Conservation (phyloP, 2,329 filamentous ascomycete genomes). For the Cladosporium cucumerinum region DNA sequence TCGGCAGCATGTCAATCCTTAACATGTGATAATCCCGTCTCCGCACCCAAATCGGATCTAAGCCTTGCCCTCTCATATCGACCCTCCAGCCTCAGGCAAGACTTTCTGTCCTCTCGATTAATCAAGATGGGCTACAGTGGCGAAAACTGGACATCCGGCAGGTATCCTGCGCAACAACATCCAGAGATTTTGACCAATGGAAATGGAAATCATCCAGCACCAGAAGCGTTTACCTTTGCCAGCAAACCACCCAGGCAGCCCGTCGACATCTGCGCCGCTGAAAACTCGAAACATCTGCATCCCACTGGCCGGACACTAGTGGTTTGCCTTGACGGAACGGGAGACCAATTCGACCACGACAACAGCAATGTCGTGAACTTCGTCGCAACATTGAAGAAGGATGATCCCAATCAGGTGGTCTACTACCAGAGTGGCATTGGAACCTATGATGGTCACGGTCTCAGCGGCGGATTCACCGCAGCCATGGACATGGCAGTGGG, state of each 20-base stretch:
- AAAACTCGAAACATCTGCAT: slow-evolving; percentile 2
- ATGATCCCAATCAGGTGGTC: slow-evolving; percentile 41
- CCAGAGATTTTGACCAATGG: background rate
- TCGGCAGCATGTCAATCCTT: background rate
- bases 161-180: slow-evolving; percentile 8
- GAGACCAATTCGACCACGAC: slow-evolving; percentile 41
- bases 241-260: slow-evolving; percentile 6
- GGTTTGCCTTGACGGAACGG: slow-evolving; percentile 42
- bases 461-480: slow-evolving; percentile 62
- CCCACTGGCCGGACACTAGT: slow-evolving; percentile 8
- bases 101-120: background rate
- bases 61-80: background rate
- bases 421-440: slow-evolving; percentile 49
- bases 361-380: slow-evolving; percentile 60
- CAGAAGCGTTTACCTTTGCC: slow-evolving; percentile 5
- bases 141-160: background rate
- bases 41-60: background rate
- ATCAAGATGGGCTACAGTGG: background rate
- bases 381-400: slow-evolving; percentile 67
- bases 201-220: background rate
- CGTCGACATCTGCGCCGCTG: background rate
- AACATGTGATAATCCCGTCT: background rate
- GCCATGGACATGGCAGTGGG: slow-evolving; percentile 78
- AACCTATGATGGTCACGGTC: slow-evolving; percentile 41
- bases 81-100: background rate